Percentiles rank a stretch among this genome's conserved stretches.
Evolutionary conservation across 495 filamentous ascomycete species (phyloP).

Genomic region (Achaetomiella virescens): DNA sequence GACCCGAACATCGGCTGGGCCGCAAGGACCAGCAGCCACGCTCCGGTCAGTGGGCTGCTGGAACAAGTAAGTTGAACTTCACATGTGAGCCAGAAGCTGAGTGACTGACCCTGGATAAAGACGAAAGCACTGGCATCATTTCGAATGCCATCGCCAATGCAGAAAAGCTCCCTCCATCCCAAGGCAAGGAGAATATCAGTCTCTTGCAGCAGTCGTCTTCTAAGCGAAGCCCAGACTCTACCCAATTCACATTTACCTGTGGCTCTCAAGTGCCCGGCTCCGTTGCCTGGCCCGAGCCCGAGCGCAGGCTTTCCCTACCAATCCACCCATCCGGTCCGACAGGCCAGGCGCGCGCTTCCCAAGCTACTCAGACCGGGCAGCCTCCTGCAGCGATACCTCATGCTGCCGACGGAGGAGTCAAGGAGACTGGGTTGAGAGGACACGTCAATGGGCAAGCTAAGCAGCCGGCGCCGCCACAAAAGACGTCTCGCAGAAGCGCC

Average conservation of each 20-base stretch:
- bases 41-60: constrained; percentile 35
- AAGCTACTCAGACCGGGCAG: constrained; percentile 7
- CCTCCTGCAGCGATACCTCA: not conserved
- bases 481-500: constrained; percentile 17
- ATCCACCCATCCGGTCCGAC: constrained; percentile 3
- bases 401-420: not conserved
- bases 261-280: constrained; percentile 50
- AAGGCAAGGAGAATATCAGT: constrained; percentile 67
- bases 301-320: constrained; percentile 26
- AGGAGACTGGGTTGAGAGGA: constrained; percentile 11
- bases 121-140: constrained; percentile 70
- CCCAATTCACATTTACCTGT: constrained; percentile 90
- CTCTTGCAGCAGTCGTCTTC: constrained; percentile 64
- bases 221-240: constrained; percentile 56
- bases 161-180: constrained; percentile 57
- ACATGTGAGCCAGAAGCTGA: not conserved
- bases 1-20: constrained; percentile 51
- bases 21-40: constrained; percentile 39
- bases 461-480: constrained; percentile 7
- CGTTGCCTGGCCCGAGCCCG: constrained; percentile 51
- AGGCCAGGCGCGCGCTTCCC: constrained; percentile 11
- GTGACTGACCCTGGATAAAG: constrained; percentile 14
- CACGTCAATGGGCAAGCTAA: constrained; percentile 1
- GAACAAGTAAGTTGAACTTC: constrained; percentile 36
- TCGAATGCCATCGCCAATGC: constrained; percentile 84